Conservation (phyloP, 2,329 filamentous ascomycete species). For the Xylariomycetidae sp. region DNA sequence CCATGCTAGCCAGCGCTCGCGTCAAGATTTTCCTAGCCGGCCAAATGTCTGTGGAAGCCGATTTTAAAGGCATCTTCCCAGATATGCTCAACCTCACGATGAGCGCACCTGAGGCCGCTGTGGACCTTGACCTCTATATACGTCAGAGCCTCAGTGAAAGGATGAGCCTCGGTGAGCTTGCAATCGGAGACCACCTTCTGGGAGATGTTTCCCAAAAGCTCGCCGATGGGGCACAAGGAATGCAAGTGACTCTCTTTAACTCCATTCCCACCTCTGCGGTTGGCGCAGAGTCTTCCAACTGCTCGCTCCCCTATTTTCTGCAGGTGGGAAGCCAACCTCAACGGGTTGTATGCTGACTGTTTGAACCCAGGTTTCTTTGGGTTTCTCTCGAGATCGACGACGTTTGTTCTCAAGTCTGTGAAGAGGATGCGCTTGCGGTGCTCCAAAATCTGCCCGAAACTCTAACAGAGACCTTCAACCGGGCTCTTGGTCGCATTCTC, state of each 20-base stretch:
- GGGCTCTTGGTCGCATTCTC: constrained; percentile 21
- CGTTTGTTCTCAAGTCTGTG: constrained; percentile 27
- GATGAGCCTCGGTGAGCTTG: constrained; percentile 1
- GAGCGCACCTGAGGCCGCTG: neutral
- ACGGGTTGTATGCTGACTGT: too few species aligned
- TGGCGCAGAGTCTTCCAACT: too few species aligned
- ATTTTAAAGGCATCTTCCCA: constrained; percentile 3
- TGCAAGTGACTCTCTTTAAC: constrained; percentile 4
- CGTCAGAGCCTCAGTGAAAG: constrained; percentile 1
- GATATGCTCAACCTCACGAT: constrained; percentile 6
- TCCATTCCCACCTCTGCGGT: too few species aligned
- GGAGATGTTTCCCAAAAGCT: neutral
- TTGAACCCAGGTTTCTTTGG: constrained; percentile 38
- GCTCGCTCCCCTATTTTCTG: too few species aligned
- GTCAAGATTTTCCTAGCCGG: constrained; percentile 23
- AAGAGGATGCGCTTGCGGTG: constrained; percentile 22
- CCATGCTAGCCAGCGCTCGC: constrained; percentile 1
- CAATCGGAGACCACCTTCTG: constrained; percentile 1
- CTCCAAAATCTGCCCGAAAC: constrained; percentile 23
- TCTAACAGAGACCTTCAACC: constrained; percentile 23
- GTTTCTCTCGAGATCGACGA: constrained; percentile 30
- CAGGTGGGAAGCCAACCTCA: too few species aligned
- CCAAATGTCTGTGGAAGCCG: constrained; percentile 17
- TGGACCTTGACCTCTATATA: constrained; percentile 1
- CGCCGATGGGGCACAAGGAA: constrained; percentile 1